These are phyloP conservation scores for Xerocomus minutiporus DNA, from an alignment of 1,284 basidiomycete genomes.

Conservation along the genomic window DNA sequence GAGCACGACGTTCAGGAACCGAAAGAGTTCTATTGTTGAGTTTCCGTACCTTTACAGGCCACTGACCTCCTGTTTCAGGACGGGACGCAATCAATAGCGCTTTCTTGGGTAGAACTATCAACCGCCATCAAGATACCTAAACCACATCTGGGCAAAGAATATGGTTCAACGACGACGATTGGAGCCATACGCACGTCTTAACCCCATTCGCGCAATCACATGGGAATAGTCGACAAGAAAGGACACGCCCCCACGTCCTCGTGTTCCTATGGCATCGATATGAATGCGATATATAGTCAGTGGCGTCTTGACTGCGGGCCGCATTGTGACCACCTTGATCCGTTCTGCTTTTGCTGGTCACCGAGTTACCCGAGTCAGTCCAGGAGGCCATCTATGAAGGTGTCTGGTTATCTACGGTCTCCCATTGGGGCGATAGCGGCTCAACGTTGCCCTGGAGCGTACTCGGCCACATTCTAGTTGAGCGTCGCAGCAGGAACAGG, in stretches of 20 bases:
- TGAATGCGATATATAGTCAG: conserved; percentile 40
- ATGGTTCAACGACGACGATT: conserved; percentile 58
- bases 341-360: conserved; percentile 41
- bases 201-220: conserved; percentile 36
- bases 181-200: conserved; percentile 59
- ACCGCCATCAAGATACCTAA: conserved; percentile 7
- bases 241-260: conserved; percentile 34
- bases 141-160: conserved; percentile 36
- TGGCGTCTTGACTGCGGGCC: background rate
- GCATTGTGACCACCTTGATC: background rate
- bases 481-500: background rate
- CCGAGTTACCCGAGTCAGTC: conserved; percentile 50
- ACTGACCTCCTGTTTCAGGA: conserved; percentile 8
- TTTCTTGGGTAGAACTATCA: conserved; percentile 10
- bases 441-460: background rate
- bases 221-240: conserved; percentile 22
- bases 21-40: conserved; percentile 9
- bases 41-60: conserved; percentile 19
- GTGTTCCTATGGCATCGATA: conserved; percentile 58
- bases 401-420: background rate
- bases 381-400: background rate
- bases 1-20: conserved; percentile 14
- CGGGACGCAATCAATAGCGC: conserved; percentile 13
- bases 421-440: background rate
- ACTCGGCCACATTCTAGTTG: background rate